phyloP scores from a whole-genome alignment of 108 stramenopile species.

The Cylindrotheca fusiformis region DNA sequence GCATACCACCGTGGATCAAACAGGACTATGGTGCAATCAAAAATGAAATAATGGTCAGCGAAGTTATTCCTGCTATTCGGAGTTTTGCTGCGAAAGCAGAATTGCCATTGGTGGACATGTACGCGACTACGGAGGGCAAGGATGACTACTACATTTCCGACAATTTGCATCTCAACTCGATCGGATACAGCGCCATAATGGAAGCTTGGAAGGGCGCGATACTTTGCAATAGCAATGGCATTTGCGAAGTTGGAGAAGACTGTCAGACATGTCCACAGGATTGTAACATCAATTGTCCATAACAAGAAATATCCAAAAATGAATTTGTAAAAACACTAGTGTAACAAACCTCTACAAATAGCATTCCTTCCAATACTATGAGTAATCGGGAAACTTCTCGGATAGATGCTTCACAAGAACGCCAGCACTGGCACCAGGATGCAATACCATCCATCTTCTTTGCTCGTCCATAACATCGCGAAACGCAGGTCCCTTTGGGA shows the following conservation, averaged over 20 bases:
- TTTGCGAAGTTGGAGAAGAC: neutral
- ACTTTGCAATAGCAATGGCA: neutral
- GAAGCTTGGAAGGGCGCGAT: neutral
- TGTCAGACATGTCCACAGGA: neutral
- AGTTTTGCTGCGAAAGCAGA: neutral
- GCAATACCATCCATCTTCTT: conserved; percentile 68
- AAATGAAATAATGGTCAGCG: neutral
- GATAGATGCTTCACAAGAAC: conserved; percentile 53
- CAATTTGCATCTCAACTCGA: neutral
- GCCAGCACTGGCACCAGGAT: conserved; percentile 65
- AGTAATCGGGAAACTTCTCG: conserved; percentile 51
- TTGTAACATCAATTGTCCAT: neutral
- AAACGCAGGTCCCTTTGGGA: conserved; percentile 75
- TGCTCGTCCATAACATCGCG: conserved; percentile 87
- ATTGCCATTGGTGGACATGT: neutral
- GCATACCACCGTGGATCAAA: neutral
- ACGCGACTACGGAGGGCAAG: neutral
- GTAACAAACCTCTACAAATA: neutral
- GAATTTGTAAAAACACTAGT: neutral
- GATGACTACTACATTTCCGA: neutral
- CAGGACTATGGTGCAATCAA: neutral
- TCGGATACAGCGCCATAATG: neutral
- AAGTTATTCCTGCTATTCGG: neutral
- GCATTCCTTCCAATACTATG: neutral
- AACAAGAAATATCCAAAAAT: neutral